Evolutionary conservation across 2,329 filamentous ascomycete species (phyloP).

Genomic region (Pseudocercospora pini-densiflorae): DNA sequence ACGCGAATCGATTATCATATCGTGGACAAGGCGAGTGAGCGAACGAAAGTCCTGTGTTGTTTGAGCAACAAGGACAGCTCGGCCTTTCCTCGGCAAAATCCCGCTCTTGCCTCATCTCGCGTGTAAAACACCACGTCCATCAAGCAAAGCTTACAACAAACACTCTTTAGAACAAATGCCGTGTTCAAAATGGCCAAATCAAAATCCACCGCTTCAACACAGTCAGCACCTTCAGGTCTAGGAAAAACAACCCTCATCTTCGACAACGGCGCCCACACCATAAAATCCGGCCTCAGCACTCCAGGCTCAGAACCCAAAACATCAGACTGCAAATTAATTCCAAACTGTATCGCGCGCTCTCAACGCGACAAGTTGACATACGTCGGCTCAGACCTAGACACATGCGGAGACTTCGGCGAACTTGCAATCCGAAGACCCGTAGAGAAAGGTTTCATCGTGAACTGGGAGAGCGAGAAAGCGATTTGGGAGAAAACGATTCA

Average conservation of each 20-base stretch:
- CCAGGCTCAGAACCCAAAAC: slow-evolving; percentile 38
- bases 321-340: slow-evolving; percentile 69
- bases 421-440: slow-evolving; percentile 85
- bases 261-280: slow-evolving; percentile 89
- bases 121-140: not conserved
- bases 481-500: slow-evolving; percentile 94
- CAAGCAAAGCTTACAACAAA: not conserved
- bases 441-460: slow-evolving; percentile 93
- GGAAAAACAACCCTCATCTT: slow-evolving; percentile 70
- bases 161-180: not conserved
- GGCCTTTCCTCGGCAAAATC: not conserved
- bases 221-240: not conserved
- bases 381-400: slow-evolving; percentile 75
- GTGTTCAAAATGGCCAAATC: slow-evolving; percentile 13
- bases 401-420: slow-evolving; percentile 88
- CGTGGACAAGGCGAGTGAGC: not conserved
- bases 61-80: not conserved
- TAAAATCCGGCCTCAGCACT: slow-evolving; percentile 81
- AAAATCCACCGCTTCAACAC: slow-evolving; percentile 15
- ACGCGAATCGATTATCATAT: not conserved
- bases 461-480: slow-evolving; percentile 94
- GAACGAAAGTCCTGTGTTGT: not conserved
- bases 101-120: not conserved
- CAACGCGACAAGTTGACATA: slow-evolving; percentile 79
- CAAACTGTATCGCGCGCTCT: slow-evolving; percentile 83